These are phyloP conservation scores for Pseudogymnoascus sp. DNA, from an alignment of 2,329 filamentous ascomycete species.

Conservation along the genomic window DNA sequence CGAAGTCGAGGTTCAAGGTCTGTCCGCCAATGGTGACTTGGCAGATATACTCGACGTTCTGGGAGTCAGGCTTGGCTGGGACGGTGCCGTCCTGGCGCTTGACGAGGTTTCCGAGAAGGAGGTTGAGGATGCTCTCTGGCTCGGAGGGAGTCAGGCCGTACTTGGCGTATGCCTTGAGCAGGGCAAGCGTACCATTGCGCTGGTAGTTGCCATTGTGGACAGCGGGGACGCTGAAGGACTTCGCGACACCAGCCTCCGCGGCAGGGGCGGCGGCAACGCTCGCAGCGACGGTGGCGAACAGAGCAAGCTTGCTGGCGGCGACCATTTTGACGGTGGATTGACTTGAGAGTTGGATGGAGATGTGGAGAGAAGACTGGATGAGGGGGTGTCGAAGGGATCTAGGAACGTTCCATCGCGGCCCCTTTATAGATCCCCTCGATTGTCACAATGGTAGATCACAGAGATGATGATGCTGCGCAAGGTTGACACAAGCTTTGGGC, in stretches of 20 bases:
- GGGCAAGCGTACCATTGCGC: conserved; percentile 26
- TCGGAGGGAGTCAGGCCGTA: conserved; percentile 23
- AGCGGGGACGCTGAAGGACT: conserved; percentile 21
- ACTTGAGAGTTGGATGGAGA: neutral
- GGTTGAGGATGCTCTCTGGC: conserved; percentile 11
- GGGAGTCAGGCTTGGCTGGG: conserved; percentile 13
- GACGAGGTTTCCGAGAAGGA: conserved; percentile 17
- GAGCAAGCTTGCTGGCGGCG: neutral
- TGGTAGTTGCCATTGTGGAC: conserved; percentile 22
- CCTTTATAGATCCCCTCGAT: neutral
- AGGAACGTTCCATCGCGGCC: neutral
- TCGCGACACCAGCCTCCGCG: neutral
- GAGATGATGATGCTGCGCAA: neutral
- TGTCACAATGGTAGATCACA: neutral
- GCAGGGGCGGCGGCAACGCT: neutral
- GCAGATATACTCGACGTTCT: conserved; percentile 25
- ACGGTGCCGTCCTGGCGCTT: conserved; percentile 27
- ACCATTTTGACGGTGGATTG: neutral
- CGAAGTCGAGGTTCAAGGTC: conserved; percentile 26
- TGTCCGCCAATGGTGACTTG: conserved; percentile 23
- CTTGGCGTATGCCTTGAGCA: conserved; percentile 28
- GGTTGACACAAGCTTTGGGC: conserved; percentile 1
- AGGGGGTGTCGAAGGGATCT: neutral
- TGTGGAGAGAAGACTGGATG: neutral
- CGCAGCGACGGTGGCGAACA: neutral